Evolutionary conservation across 2,329 filamentous ascomycete genomes (phyloP).

Genomic region (Xylaria sp.): DNA sequence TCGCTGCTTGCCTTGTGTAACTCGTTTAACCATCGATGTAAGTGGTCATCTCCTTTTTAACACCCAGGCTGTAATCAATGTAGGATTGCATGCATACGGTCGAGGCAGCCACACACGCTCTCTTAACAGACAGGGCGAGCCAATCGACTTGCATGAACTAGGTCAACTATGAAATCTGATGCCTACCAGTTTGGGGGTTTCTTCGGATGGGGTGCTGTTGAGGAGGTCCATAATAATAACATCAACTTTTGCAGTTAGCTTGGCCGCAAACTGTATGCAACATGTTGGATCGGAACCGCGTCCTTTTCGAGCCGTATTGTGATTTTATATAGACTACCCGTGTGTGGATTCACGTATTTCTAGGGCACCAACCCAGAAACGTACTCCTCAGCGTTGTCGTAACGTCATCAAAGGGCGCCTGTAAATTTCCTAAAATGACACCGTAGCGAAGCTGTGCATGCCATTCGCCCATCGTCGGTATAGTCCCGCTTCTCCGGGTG

Average conservation of each 20-base stretch:
- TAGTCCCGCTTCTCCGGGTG: conserved; percentile 2
- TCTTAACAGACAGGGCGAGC: conserved; percentile 15
- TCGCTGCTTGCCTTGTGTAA: neutral
- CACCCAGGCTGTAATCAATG: conserved; percentile 7
- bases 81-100: conserved; percentile 32
- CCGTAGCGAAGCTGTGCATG: conserved; percentile 5
- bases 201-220: neutral
- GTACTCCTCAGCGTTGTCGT: neutral
- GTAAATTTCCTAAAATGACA: neutral
- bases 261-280: neutral
- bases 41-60: neutral
- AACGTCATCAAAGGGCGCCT: conserved; percentile 5
- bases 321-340: neutral
- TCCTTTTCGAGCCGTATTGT: neutral
- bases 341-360: too few species aligned
- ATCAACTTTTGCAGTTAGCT: conserved; percentile 6
- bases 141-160: conserved; percentile 44
- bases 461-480: conserved; percentile 11
- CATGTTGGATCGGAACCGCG: neutral
- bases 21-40: conserved; percentile 5
- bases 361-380: too few species aligned
- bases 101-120: conserved; percentile 19
- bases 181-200: conserved; percentile 4
- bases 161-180: conserved; percentile 32
- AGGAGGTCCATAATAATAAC: conserved; percentile 6